Conservation (phyloP, 441 rosid species). For the Hura crepitans region DNA sequence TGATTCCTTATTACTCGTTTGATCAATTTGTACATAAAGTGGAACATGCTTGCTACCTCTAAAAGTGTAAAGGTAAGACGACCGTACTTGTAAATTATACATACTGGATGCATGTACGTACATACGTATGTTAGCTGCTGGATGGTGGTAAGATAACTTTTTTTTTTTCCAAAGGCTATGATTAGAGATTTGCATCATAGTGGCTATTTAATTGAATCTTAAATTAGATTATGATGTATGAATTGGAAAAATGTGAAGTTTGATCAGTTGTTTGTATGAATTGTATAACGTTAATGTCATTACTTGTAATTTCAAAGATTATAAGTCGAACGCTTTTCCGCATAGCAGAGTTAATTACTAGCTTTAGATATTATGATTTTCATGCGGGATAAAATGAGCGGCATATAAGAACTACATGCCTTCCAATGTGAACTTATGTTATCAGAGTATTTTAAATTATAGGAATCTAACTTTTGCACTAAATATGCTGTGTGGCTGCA, state of each 20-base stretch:
- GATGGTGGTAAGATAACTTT: not conserved
- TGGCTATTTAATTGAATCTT: not conserved
- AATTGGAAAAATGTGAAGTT: not conserved
- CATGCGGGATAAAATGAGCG: not conserved
- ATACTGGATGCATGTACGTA: too few species aligned
- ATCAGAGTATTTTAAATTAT: too few species aligned
- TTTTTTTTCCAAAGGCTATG: not conserved
- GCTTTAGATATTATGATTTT: not conserved
- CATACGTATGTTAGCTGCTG: too few species aligned
- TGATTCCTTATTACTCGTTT: constrained; percentile 76
- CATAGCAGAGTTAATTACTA: not conserved
- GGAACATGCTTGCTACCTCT: constrained; percentile 72
- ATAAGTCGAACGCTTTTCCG: not conserved
- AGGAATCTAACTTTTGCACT: too few species aligned
- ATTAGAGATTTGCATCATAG: not conserved
- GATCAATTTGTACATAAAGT: constrained; percentile 79
- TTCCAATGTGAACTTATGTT: too few species aligned
- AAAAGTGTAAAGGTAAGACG: constrained; percentile 70
- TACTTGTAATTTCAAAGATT: not conserved
- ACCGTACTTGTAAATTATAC: not conserved
- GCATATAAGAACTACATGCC: not conserved
- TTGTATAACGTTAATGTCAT: not conserved
- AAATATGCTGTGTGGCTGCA: too few species aligned
- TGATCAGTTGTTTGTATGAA: not conserved
- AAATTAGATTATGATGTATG: not conserved